Base-by-base conservation (phyloP, 495 filamentous ascomycete genomes). In the Xanthoparmelia taractica region DNA sequence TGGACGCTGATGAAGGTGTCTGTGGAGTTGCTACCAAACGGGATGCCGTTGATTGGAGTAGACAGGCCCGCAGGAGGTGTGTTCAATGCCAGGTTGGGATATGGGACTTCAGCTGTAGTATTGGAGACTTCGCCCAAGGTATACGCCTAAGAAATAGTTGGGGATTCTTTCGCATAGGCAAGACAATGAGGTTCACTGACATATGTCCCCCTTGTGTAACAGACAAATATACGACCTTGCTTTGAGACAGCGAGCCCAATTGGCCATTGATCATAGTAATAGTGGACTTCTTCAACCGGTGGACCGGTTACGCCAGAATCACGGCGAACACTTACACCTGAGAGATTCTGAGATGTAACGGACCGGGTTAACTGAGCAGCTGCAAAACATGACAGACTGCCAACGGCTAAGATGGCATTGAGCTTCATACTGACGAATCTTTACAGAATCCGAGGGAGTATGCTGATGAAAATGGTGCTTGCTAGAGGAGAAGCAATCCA, bases 191-290 rank as follows among this genome's bases (percentile, higher is more conserved):
- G 5, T 38, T 25, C n/a, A 40, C 56, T 40, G 40, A 40, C 31
- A 64, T 73, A 70, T 29, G 55, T 65, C 43, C 73, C 73, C 36
- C 72, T 71, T 20, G 75, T 75, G 60, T 74, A 77, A 64, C 69
- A 74, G 20, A 72, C 70, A 63, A 78, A 78, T 13, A 76, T 65
- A 20, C 75, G 67, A 43, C 72, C 74, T 17, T 71, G 67, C 13
- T 66, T 72, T 25, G 75, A 73, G 8, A 76, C 71, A 13, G 73
- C 69, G 31, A 76, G 67, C 8, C 73, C 76, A 45, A 75, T 77
- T 18, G 76, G 76, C 75, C 75, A 76, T 67, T 78, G 70, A 48
- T 75, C 73, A 60, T 78, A 76, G 64, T 74, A 78, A 59, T 74
- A 75, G 58, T 78, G 72, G 15, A 70, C 67, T 37, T 74, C 71